Conservation (phyloP, 371 early-diverging fungal species). For the Mortierella sp. region DNA sequence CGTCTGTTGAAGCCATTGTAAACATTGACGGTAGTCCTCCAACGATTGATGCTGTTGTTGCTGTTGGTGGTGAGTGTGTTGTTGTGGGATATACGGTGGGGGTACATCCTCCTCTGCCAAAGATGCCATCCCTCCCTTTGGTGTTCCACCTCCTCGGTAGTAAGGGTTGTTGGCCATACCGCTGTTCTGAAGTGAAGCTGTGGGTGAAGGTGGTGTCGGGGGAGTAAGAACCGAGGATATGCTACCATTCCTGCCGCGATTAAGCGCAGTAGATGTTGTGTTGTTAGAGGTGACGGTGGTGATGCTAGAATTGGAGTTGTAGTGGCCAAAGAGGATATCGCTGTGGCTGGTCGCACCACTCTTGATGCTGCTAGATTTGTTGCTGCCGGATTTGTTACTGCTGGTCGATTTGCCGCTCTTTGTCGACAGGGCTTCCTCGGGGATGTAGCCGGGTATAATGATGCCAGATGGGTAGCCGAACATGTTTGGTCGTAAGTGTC, state of each 20-base stretch:
- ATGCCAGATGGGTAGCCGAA: background rate
- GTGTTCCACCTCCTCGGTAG: background rate
- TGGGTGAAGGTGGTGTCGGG: conserved; percentile 28
- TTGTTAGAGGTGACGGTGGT: conserved; percentile 16
- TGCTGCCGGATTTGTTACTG: background rate
- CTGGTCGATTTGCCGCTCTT: background rate
- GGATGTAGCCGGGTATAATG: background rate
- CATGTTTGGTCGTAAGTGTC: background rate
- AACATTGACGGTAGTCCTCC: conserved; percentile 31
- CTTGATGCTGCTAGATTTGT: background rate
- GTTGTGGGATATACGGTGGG: conserved; percentile 13
- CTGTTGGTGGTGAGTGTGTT: conserved; percentile 12
- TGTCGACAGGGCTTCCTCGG: background rate
- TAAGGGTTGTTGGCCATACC: conserved; percentile 7
- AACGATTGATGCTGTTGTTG: conserved; percentile 7
- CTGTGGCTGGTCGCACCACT: background rate
- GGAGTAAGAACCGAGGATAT: conserved; percentile 22
- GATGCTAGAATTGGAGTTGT: conserved; percentile 36
- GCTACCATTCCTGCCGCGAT: conserved; percentile 25
- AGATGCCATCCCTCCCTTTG: conserved; percentile 14
- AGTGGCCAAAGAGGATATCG: conserved; percentile 1
- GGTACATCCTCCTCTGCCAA: conserved; percentile 30
- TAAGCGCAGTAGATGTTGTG: background rate
- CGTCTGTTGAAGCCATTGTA: conserved; percentile 52
- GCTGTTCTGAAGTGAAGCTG: conserved; percentile 1